A percentile compares a stretch with the other conserved stretches of the same genome.
Conservation (phyloP, 176 grass and related monocot genomes). For the maize (Zea mays) region Zm-B73-REFERENCE-NAM-5.0 NC_050098.1:171116001-171116500, state of each 20-base stretch:
- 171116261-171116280: neutral
- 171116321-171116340: neutral
- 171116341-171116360: slow-evolving; percentile 52
- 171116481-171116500: slow-evolving; percentile 11
- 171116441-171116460: slow-evolving; percentile 13
- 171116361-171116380: neutral
- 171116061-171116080: too few relatives aligned
- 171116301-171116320: neutral
- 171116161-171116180: too few relatives aligned
- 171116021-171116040: too few relatives aligned
- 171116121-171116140: too few relatives aligned
- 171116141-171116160: too few relatives aligned
- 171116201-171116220: too few relatives aligned
- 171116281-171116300: neutral
- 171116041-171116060: too few relatives aligned
- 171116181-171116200: too few relatives aligned
- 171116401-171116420: slow-evolving; percentile 4
- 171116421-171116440: neutral
- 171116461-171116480: neutral
- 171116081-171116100: too few relatives aligned
- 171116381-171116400: neutral
- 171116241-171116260: neutral
- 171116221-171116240: neutral
- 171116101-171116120: too few relatives aligned
- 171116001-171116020: too few relatives aligned